Evolutionary conservation across 768 basidiomycete species (phyloP), one percentile per base, ranked within the genome.

Genomic region (Mycena galericulata): DNA sequence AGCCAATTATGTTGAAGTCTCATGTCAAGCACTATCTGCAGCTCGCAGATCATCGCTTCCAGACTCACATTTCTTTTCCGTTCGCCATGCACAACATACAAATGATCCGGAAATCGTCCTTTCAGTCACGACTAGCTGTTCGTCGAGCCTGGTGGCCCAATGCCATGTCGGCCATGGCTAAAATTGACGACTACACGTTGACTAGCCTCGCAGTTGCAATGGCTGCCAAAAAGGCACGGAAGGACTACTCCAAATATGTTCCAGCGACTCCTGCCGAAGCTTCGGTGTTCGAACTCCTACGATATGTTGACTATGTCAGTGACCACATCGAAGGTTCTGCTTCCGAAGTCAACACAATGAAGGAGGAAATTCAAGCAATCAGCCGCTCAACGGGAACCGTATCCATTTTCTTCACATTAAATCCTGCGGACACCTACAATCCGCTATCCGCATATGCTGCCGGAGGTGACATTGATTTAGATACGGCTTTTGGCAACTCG

Each of bases 381-480:
- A 68, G 50, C n/a, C 54, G 65, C 3, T 30, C 24, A 7, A 32
- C 29, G 17, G 74, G 74, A 15, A 65, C 70, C 3, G 47, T 70
- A 9, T 64, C 60, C 17, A 20, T 74, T 1, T 75, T 72, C 57
- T 60, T 71, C 43, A 75, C 73, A 1, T 34, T 75, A 14, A 75
- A 75, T 50, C 72, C 69, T 9, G 73, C 74, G 0, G 73, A 75
- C 50, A 61, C 63, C 0, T 55, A 66, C 29, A 75, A 75, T 47
- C 73, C 72, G 0, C 29, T 75, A 1, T 32, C 54, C 0, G 40
- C 65, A 8, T 68, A 73, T 24, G 27, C 62, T 7, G 69, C 71
- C 2, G 74, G 74, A 17, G 50, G 53, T 20, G 69, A 74, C 30
- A 74, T 75, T 34, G 62, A 75, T 27, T 10, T 75, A 6, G 71